Evolutionary conservation across 2,329 filamentous ascomycete species (phyloP).

Genomic region (Ciborinia camelliae): DNA sequence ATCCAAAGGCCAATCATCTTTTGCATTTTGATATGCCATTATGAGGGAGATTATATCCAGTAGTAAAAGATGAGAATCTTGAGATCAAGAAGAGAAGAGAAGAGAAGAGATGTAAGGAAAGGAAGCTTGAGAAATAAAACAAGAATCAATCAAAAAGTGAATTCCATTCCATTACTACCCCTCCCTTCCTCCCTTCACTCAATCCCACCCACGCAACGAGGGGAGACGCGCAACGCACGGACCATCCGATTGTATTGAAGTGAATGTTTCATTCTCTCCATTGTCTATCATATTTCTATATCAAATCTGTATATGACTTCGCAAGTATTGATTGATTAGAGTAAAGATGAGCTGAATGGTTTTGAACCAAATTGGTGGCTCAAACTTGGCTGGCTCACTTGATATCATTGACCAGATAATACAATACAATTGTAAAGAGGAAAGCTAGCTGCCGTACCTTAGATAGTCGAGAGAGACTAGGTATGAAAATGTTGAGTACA

Average conservation of each 20-base stretch:
- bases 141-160: background rate
- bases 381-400: too few species aligned
- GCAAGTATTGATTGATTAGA: background rate
- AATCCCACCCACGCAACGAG: background rate
- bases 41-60: background rate
- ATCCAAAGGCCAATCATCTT: conserved; percentile 16
- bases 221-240: background rate
- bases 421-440: too few species aligned
- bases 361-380: too few species aligned
- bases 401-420: too few species aligned
- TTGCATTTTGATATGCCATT: background rate
- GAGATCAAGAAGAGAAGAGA: background rate
- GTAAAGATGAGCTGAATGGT: too few species aligned
- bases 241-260: background rate
- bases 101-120: background rate
- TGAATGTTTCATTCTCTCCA: background rate
- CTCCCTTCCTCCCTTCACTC: background rate
- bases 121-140: background rate
- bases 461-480: too few species aligned
- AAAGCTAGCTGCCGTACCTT: too few species aligned
- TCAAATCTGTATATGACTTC: background rate
- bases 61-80: background rate
- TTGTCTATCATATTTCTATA: background rate
- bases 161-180: background rate
- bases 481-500: too few species aligned